Evolutionary conservation across 768 basidiomycete species (phyloP).

Genomic region (Paxillus rubicundulus): DNA sequence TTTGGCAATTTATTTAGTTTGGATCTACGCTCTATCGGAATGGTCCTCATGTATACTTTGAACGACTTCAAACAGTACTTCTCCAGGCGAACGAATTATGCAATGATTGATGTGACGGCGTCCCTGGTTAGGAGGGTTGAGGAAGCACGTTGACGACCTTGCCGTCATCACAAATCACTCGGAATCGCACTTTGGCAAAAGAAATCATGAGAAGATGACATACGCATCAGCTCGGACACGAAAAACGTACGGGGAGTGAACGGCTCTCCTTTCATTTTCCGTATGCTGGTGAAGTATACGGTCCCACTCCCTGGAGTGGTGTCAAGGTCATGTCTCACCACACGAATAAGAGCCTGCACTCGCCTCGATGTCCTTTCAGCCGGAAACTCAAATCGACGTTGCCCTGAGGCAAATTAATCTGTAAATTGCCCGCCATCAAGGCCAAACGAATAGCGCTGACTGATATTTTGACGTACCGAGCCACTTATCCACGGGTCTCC

Average conservation of each 20-base stretch:
- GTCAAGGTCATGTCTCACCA: neutral
- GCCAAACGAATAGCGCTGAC: neutral
- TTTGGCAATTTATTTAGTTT: no score
- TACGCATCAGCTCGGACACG: neutral
- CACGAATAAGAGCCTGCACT: slow-evolving; percentile 9
- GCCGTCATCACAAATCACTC: slow-evolving; percentile 64
- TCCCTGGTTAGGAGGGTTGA: slow-evolving; percentile 3
- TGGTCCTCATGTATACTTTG: no score
- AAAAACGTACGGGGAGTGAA: slow-evolving; percentile 57
- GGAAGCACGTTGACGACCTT: slow-evolving; percentile 37
- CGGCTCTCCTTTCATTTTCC: slow-evolving; percentile 67
- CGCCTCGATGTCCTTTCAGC: slow-evolving; percentile 69
- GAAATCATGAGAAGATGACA: neutral
- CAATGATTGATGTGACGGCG: neutral
- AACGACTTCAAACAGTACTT: no score
- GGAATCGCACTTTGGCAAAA: slow-evolving; percentile 53
- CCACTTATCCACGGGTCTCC: slow-evolving; percentile 73
- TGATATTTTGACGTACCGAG: slow-evolving; percentile 43
- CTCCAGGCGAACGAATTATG: no score
- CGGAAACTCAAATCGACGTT: slow-evolving; percentile 78
- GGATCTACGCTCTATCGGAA: no score
- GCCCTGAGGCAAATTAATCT: slow-evolving; percentile 75
- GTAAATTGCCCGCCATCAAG: neutral
- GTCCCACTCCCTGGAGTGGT: slow-evolving; percentile 59
- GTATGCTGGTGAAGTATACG: slow-evolving; percentile 80